A percentile compares a stretch with the other conserved stretches of the same genome.
Conservation (phyloP, 2,329 filamentous ascomycete species). For the Camptophora hylomeconis region DNA sequence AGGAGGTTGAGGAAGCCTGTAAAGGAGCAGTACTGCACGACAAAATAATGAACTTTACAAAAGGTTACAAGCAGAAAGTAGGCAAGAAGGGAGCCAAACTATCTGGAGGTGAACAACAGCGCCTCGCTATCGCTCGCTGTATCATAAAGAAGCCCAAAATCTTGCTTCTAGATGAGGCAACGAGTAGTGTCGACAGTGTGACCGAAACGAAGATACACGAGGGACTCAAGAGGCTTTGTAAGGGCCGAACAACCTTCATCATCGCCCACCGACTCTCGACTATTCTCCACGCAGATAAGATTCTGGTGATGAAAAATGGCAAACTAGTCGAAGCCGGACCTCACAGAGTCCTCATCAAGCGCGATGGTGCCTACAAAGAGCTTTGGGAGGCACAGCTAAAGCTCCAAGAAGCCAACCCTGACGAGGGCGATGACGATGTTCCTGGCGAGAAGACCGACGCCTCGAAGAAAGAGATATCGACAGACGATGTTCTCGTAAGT, state of each 20-base stretch:
- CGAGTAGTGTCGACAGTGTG: slow-evolving; percentile 35
- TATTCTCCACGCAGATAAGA: slow-evolving; percentile 43
- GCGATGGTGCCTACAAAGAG: slow-evolving; percentile 49
- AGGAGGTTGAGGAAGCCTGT: slow-evolving; percentile 48
- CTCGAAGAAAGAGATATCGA: no score
- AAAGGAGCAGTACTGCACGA: slow-evolving; percentile 51
- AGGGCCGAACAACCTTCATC: slow-evolving; percentile 38
- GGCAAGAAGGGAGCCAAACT: slow-evolving; percentile 38
- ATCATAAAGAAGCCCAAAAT: slow-evolving; percentile 32
- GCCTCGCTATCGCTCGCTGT: slow-evolving; percentile 34
- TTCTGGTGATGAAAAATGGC: slow-evolving; percentile 52
- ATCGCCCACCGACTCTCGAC: slow-evolving; percentile 35
- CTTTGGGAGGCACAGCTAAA: slow-evolving; percentile 49
- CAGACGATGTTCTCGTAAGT: no score
- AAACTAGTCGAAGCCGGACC: slow-evolving; percentile 50
- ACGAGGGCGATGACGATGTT: no score
- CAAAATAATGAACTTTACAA: slow-evolving; percentile 46
- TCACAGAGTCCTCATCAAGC: slow-evolving; percentile 45
- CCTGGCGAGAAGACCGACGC: no score
- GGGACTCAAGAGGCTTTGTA: slow-evolving; percentile 33
- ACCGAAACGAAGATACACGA: slow-evolving; percentile 35
- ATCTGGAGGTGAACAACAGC: slow-evolving; percentile 39
- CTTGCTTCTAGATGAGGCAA: slow-evolving; percentile 38
- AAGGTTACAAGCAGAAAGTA: slow-evolving; percentile 36
- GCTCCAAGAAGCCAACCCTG: no score